phyloP scores from a whole-genome alignment of 2,329 filamentous ascomycete genomes.

The Alternaria metachromatica region DNA sequence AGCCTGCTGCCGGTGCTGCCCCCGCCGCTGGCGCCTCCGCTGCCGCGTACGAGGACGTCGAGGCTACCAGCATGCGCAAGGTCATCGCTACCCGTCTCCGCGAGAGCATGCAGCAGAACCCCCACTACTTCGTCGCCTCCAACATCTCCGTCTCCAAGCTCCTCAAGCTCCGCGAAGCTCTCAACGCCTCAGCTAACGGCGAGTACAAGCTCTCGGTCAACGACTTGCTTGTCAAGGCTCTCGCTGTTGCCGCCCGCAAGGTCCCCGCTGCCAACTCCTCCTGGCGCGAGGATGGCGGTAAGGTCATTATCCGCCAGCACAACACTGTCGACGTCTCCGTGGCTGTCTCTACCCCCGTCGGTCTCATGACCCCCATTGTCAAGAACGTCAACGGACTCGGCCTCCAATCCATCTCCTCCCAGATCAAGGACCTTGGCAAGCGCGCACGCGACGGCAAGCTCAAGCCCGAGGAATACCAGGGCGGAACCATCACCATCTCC shows the following conservation, averaged over 20 bases:
- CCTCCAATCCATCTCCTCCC: conserved; percentile 82
- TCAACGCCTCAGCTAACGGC: conserved; percentile 87
- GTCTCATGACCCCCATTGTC: conserved; percentile 97
- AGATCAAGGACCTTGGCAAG: conserved; percentile 97
- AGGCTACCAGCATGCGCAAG: conserved; percentile 94
- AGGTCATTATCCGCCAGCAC: conserved; percentile 85
- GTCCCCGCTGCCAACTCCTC: conserved; percentile 95
- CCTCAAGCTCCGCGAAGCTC: conserved; percentile 90
- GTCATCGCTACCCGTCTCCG: conserved; percentile 91
- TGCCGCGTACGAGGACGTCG: conserved; percentile 80
- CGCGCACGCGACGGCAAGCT: conserved; percentile 96
- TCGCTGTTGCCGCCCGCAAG: conserved; percentile 86
- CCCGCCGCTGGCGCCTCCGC: conserved; percentile 59
- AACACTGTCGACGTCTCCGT: conserved; percentile 94
- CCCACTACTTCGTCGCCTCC: conserved; percentile 96
- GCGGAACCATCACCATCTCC: conserved; percentile 97
- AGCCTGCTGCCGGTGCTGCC: conserved; percentile 60
- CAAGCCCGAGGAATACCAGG: conserved; percentile 99
- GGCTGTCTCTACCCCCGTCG: conserved; percentile 88
- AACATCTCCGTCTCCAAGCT: conserved; percentile 93
- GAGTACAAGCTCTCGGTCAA: conserved; percentile 99
- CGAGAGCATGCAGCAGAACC: conserved; percentile 90
- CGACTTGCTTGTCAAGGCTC: conserved; percentile 98
- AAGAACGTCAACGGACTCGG: conserved; percentile 86
- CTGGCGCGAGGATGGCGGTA: conserved; percentile 81